Base-by-base conservation (phyloP, 768 basidiomycete genomes). In the Hygrocybe punicea region DNA sequence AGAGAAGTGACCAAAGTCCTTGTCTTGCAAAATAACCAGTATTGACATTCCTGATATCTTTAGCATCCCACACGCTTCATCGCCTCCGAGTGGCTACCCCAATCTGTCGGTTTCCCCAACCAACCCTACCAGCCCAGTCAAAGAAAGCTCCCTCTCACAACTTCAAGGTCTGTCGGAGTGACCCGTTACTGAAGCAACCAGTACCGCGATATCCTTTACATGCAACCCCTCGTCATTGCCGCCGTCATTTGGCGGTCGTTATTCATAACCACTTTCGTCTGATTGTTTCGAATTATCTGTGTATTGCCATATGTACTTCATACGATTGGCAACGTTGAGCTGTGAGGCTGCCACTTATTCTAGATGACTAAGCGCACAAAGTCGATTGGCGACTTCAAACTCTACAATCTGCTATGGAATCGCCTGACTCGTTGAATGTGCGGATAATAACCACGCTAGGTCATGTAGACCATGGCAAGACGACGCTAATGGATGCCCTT, bases 391-490 rank as follows among this genome's bases (percentile, higher is more conserved):
- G n/a, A 29, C 29, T 8, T 29, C 29, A 29, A 29, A n/a, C n/a
- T 29, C 4, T 29, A 8, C 29, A 29, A 29, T 8, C 45, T 5
- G 45, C 5, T n/a, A 69, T 76, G 70, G 70, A 73, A 50, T 60
- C 66, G 21, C 74, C 73, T 54, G 76, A 80, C 60, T 64, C 78
- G 58, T 57, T 66, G 16, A 81, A 86, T 50, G 76, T 90, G 25
- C 84, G 89, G 29, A 89, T 88, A 58, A 84, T 93, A 60, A 93
- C 91, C 6, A 91, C 90, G 2, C 83, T 93, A 6, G 91, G 91
- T 11, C 91, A 93, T 71, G 91, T 93, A 55, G 93, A 98, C 70
- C 95, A 98, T 76, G 95, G 95, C 65, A 97, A 99, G 73, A 93
- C 93, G 2, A 94, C 93, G 0, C 83, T 93, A 58, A 95, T 97